phyloP scores from a whole-genome alignment of 2,329 filamentous ascomycete genomes.

The Colletotrichum scovillei region DNA sequence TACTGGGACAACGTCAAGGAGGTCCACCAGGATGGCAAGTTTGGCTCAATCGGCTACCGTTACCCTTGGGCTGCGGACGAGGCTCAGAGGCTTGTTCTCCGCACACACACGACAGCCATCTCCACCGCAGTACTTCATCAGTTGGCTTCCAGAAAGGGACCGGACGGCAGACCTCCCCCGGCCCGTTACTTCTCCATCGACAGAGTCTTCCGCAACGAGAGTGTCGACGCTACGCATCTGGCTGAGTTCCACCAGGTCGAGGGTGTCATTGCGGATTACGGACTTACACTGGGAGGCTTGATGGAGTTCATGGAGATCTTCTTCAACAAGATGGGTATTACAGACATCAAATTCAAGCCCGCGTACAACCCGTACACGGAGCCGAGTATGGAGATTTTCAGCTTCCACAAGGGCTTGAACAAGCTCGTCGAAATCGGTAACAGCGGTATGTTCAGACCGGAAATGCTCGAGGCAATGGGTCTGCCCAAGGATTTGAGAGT shows the following conservation, averaged over 20 bases:
- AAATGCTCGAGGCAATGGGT: constrained; percentile 97
- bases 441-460: constrained; percentile 97
- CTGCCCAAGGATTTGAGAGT: constrained; percentile 91
- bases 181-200: constrained; percentile 99
- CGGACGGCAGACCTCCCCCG: constrained; percentile 71
- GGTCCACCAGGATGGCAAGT: constrained; percentile 92
- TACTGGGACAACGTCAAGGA: constrained; percentile 91
- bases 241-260: constrained; percentile 99
- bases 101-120: constrained; percentile 95
- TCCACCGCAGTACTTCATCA: constrained; percentile 92
- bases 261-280: constrained; percentile 97
- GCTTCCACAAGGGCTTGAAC: constrained; percentile 87
- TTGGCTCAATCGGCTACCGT: constrained; percentile 94
- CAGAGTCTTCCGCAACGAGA: constrained; percentile 97
- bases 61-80: constrained; percentile 94
- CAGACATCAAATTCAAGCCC: constrained; percentile 90
- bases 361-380: constrained; percentile 97
- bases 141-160: constrained; percentile 83
- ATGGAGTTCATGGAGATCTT: constrained; percentile 96
- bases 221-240: constrained; percentile 95
- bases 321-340: constrained; percentile 95
- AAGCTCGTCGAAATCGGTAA: constrained; percentile 99
- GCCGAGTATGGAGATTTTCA: constrained; percentile 98
- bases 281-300: constrained; percentile 88
- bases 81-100: constrained; percentile 86